Conservation (phyloP, 108 stramenopile species). For the Pseudonitzschia multiseries region DNA sequence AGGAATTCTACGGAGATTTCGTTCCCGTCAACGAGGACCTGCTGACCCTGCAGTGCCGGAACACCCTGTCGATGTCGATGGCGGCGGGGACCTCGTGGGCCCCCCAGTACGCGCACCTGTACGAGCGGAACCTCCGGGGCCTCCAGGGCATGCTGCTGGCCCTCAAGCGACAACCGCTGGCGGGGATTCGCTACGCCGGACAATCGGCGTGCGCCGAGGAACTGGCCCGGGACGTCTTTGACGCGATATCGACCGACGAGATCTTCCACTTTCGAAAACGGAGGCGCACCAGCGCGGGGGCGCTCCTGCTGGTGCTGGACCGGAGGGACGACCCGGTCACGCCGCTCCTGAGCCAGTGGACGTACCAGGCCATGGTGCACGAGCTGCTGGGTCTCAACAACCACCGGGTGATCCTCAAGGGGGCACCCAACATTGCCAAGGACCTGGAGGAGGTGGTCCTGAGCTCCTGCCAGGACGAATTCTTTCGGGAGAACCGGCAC, state of each 20-base stretch:
- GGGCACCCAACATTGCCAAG: constrained; percentile 89
- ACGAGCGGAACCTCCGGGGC: constrained; percentile 87
- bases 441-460: constrained; percentile 98
- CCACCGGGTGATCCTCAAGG: constrained; percentile 92
- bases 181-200: constrained; percentile 86
- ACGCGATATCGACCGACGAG: constrained; percentile 80
- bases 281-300: constrained; percentile 38
- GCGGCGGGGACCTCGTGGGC: constrained; percentile 69
- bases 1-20: constrained; percentile 98
- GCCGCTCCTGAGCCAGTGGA: constrained; percentile 98
- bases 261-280: constrained; percentile 90
- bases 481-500: constrained; percentile 90
- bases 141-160: constrained; percentile 89
- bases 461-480: constrained; percentile 88
- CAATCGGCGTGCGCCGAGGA: constrained; percentile 76
- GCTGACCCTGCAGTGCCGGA: constrained; percentile 84
- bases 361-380: constrained; percentile 99
- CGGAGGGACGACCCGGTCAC: constrained; percentile 98
- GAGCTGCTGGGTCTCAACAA: constrained; percentile 97
- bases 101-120: constrained; percentile 61
- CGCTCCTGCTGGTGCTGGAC: constrained; percentile 91
- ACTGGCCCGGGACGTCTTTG: constrained; percentile 79
- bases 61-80: constrained; percentile 75
- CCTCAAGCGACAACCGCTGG: constrained; percentile 82
- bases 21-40: constrained; percentile 94